Percentiles rank a stretch among this genome's conserved stretches.
These are phyloP conservation scores for Actinidia chinensis DNA, from an alignment of 179 eudicot species.

Conservation along the genomic window DNA sequence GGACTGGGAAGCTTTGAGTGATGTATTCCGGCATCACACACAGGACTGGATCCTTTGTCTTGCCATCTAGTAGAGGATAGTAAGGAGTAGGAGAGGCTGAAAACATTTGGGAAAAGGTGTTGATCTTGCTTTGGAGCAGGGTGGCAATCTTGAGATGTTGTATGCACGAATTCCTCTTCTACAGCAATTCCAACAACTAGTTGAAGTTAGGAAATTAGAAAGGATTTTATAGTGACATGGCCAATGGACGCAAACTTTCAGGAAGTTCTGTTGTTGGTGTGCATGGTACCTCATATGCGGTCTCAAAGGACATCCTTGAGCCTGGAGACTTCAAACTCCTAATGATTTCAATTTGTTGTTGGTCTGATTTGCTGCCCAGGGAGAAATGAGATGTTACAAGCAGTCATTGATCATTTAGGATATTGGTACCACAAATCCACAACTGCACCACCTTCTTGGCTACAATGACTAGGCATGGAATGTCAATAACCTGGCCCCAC, in stretches of 20 bases:
- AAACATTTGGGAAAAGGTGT: slow-evolving; percentile 82
- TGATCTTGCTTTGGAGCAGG: slow-evolving; percentile 97
- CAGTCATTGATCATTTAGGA: slow-evolving; percentile 95
- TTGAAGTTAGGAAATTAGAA: slow-evolving; percentile 96
- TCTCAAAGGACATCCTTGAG: slow-evolving; percentile 94
- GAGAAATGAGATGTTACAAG: slow-evolving; percentile 96
- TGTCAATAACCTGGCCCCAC: slow-evolving; percentile 95
- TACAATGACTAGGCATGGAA: slow-evolving; percentile 99
- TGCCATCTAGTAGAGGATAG: slow-evolving; percentile 91
- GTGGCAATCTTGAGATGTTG: slow-evolving; percentile 99
- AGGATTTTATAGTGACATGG: slow-evolving; percentile 76
- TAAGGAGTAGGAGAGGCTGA: slow-evolving; percentile 95
- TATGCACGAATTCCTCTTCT: slow-evolving; percentile 83
- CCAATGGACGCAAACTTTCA: slow-evolving; percentile 72
- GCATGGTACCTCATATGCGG: slow-evolving; percentile 83
- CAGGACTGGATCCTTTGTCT: slow-evolving; percentile 98
- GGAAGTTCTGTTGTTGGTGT: slow-evolving; percentile 70
- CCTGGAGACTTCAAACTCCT: slow-evolving; percentile 98
- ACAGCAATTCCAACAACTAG: slow-evolving; percentile 98
- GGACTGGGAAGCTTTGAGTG: slow-evolving; percentile 98
- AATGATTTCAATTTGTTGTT: slow-evolving; percentile 96
- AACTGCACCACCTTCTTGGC: slow-evolving; percentile 97
- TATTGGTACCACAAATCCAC: slow-evolving; percentile 68
- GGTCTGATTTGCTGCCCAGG: slow-evolving; percentile 98
- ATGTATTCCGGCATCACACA: slow-evolving; percentile 99